Percentiles rank a stretch among this genome's conserved stretches.
Conservation (phyloP, 2,329 filamentous ascomycete genomes). For the Neofusicoccum parvum region DNA sequence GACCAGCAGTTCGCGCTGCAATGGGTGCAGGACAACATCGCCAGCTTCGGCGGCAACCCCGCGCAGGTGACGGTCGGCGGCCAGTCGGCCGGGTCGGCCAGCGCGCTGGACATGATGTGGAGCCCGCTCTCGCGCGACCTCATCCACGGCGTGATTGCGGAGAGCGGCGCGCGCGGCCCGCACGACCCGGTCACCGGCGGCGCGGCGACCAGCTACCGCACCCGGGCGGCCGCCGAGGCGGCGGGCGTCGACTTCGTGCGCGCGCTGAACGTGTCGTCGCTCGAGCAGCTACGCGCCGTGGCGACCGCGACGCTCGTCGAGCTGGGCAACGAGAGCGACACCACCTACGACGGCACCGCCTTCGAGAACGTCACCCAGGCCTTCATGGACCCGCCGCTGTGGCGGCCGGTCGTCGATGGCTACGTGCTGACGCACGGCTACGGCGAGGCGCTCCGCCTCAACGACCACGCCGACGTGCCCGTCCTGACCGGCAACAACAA, state of each 20-base stretch:
- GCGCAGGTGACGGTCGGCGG: slow-evolving; percentile 50
- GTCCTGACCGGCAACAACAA: slow-evolving; percentile 59
- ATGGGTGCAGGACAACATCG: slow-evolving; percentile 46
- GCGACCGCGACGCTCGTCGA: not conserved
- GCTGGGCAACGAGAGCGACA: slow-evolving; percentile 3
- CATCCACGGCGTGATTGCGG: slow-evolving; percentile 8
- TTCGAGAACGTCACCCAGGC: slow-evolving; percentile 4
- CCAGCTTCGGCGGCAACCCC: slow-evolving; percentile 49
- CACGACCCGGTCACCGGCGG: not conserved
- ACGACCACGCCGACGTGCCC: slow-evolving; percentile 47
- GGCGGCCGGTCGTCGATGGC: slow-evolving; percentile 7
- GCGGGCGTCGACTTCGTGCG: not conserved
- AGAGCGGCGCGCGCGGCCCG: slow-evolving; percentile 23
- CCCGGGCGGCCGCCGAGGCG: not conserved
- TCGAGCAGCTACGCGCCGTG: slow-evolving; percentile 5
- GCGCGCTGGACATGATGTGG: slow-evolving; percentile 38
- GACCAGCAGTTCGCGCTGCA: slow-evolving; percentile 43
- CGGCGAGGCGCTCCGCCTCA: not conserved
- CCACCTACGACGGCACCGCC: not conserved
- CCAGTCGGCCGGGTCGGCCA: slow-evolving; percentile 43
- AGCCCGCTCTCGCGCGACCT: slow-evolving; percentile 55
- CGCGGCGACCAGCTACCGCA: not conserved
- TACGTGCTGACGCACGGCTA: slow-evolving; percentile 20
- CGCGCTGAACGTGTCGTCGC: not conserved
- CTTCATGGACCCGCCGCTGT: slow-evolving; percentile 11